Evolutionary conservation across 2,329 filamentous ascomycete genomes (phyloP).

Genomic region (Exophiala mesophila): DNA sequence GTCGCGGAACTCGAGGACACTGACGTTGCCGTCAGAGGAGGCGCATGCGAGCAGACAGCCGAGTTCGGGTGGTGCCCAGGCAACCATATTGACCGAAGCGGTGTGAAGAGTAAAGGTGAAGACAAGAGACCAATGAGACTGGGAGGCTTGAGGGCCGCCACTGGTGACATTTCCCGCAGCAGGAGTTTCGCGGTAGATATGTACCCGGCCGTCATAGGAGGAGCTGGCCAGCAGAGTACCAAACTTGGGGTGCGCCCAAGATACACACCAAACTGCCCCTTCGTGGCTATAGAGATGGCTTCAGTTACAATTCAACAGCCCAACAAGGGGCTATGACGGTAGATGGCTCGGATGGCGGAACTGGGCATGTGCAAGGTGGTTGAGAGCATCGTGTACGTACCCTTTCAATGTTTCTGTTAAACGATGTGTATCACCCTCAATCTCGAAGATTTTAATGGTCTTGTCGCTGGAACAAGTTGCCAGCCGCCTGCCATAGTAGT

Average conservation of each 20-base stretch:
- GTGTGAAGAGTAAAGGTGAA: conserved; percentile 93
- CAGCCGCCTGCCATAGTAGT: conserved; percentile 94
- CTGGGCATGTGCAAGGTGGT: background rate
- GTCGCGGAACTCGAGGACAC: conserved; percentile 94
- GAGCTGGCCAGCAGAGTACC: conserved; percentile 95
- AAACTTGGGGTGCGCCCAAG: conserved; percentile 98
- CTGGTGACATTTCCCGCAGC: background rate
- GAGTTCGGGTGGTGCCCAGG: conserved; percentile 95
- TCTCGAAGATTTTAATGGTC: conserved; percentile 98
- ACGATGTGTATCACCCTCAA: conserved; percentile 86
- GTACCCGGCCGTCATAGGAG: conserved; percentile 94
- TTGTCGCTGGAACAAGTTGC: conserved; percentile 97
- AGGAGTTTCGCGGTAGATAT: conserved; percentile 84
- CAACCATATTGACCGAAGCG: conserved; percentile 91
- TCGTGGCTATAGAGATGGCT: conserved; percentile 74
- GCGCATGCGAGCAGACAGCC: conserved; percentile 93
- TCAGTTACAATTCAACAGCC: background rate
- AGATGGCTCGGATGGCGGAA: too few species aligned
- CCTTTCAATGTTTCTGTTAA: conserved; percentile 91
- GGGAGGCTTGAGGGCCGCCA: conserved; percentile 30
- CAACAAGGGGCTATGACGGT: too few species aligned
- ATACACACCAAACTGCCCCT: conserved; percentile 94
- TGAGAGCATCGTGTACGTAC: conserved; percentile 50
- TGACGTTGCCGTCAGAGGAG: conserved; percentile 87
- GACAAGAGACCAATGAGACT: conserved; percentile 71